Conservation (phyloP, 225 moss, liverwort and hornwort genomes). For the Pleurozium schreberi region DNA sequence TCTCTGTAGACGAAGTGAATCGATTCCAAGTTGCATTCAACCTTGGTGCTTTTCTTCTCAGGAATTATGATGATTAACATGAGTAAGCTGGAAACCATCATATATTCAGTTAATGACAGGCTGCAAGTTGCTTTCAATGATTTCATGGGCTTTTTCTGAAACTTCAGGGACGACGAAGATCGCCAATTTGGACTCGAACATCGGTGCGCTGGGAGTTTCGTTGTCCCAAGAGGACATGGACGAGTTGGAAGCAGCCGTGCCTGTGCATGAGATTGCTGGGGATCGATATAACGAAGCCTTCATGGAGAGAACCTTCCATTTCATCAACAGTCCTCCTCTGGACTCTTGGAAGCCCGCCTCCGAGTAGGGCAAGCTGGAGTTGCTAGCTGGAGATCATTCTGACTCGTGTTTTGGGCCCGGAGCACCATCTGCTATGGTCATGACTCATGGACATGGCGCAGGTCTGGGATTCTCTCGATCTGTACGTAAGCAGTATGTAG, state of each 20-base stretch:
- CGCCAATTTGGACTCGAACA: background rate
- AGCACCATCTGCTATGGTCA: background rate
- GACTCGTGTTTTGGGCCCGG: background rate
- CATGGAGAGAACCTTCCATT: background rate
- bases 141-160: background rate
- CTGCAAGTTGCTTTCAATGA: background rate
- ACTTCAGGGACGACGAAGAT: conserved; percentile 10
- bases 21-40: background rate
- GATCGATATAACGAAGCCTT: background rate
- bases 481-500: background rate
- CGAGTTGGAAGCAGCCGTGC: conserved; percentile 6
- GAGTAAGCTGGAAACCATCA: background rate
- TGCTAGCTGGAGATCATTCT: background rate
- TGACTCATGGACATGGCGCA: background rate
- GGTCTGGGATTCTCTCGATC: background rate
- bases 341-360: conserved; percentile 1
- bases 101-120: no score
- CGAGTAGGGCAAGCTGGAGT: background rate
- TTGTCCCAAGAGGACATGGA: background rate
- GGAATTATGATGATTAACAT: background rate
- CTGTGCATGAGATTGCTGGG: background rate
- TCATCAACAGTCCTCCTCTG: background rate
- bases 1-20: background rate
- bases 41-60: background rate
- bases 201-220: background rate